Conservation (phyloP, 441 rosid species). For the Pelargonium myrrhifolium region DNA sequence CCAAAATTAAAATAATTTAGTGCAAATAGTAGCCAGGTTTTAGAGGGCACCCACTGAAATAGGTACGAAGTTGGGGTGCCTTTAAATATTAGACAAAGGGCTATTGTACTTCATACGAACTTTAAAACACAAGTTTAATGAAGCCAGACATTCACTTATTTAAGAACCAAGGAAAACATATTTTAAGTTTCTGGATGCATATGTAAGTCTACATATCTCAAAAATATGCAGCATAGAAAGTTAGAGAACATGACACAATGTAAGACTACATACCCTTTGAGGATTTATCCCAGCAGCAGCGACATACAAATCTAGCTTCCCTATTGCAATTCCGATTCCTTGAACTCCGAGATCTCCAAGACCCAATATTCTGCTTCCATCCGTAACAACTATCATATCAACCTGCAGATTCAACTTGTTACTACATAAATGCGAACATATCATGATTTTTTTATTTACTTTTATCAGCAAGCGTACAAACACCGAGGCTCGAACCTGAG, state of each 20-base stretch:
- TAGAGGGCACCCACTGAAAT: not conserved
- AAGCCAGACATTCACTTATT: not conserved
- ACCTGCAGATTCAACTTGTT: conserved; percentile 41
- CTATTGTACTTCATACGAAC: too few relatives aligned
- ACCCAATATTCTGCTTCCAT: conserved; percentile 98
- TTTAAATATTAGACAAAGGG: not conserved
- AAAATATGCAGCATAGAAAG: conserved; percentile 3
- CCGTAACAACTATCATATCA: conserved; percentile 99
- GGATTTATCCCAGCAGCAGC: conserved; percentile 99
- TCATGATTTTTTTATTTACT: too few relatives aligned
- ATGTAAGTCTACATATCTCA: conserved; percentile 5
- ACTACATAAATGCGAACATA: not conserved
- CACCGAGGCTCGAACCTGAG: too few relatives aligned
- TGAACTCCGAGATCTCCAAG: conserved; percentile 99
- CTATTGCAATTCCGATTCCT: conserved; percentile 93
- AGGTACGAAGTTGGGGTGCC: not conserved
- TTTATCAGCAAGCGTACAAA: too few relatives aligned
- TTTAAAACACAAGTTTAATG: too few relatives aligned
- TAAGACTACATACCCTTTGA: conserved; percentile 68
- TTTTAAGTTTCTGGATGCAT: conserved; percentile 2
- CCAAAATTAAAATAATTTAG: not conserved
- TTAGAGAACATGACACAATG: not conserved
- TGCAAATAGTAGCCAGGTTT: not conserved
- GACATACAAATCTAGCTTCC: conserved; percentile 94
- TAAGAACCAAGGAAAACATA: not conserved